Conservation (phyloP, 2,329 filamentous ascomycete genomes). For the Ceratocystis eucalypticola region DNA sequence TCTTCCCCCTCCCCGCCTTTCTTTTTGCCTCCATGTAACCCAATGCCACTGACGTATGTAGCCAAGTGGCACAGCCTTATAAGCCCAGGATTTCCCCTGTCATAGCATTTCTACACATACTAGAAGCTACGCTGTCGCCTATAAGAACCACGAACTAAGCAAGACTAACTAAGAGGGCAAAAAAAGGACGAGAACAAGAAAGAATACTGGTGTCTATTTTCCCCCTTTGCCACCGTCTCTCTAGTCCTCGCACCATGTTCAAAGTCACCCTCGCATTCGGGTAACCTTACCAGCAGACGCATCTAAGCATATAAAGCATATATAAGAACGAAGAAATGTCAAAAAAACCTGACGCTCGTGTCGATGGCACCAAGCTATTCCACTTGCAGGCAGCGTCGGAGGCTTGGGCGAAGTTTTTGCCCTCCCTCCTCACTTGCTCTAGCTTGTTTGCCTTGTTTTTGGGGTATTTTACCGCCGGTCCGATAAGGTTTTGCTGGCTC, state of each 20-base stretch:
- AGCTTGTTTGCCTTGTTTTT: background rate
- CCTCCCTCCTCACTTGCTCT: background rate
- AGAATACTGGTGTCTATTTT: no score
- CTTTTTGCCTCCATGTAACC: conserved; percentile 1
- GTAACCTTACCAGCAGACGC: background rate
- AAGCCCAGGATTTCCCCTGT: background rate
- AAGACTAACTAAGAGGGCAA: background rate
- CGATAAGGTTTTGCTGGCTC: background rate
- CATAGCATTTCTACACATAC: background rate
- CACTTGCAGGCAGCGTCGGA: background rate
- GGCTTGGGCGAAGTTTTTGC: background rate
- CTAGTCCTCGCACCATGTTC: no score
- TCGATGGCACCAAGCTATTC: background rate
- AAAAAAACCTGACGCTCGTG: background rate
- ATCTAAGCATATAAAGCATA: background rate
- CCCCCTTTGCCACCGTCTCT: no score
- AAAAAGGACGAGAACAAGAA: no score
- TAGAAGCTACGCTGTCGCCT: background rate
- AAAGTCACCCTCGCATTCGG: no score
- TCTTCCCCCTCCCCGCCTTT: background rate
- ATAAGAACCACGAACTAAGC: background rate
- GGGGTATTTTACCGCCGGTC: background rate
- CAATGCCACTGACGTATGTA: conserved; percentile 3
- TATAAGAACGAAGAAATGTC: background rate
- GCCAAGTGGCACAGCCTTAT: conserved; percentile 1